Percentiles rank a stretch among this genome's conserved stretches.
Evolutionary conservation across 495 filamentous ascomycete species (phyloP).

Genomic region (Gamarada debralockiae): DNA sequence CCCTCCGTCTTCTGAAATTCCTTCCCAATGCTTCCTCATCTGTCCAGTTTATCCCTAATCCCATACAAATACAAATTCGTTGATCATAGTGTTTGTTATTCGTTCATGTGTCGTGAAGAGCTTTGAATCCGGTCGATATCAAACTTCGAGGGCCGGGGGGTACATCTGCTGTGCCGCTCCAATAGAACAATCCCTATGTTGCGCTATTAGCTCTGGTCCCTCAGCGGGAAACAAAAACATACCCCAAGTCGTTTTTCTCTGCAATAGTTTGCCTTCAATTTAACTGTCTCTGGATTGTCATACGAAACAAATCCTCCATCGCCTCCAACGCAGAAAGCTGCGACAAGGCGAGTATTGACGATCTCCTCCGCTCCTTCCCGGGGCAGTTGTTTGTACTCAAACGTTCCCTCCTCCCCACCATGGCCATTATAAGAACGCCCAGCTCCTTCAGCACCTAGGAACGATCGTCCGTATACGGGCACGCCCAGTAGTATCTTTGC

Average conservation of each 20-base stretch:
- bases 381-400: constrained; percentile 78
- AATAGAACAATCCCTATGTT: constrained; percentile 76
- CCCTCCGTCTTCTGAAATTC: no score
- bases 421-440: constrained; percentile 60
- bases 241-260: constrained; percentile 69
- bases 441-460: constrained; percentile 59
- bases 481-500: constrained; percentile 78
- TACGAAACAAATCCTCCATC: constrained; percentile 88
- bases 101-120: constrained; percentile 45
- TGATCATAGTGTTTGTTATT: neutral
- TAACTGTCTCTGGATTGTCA: constrained; percentile 81
- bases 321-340: constrained; percentile 73
- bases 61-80: neutral
- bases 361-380: constrained; percentile 64
- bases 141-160: constrained; percentile 62
- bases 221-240: constrained; percentile 25
- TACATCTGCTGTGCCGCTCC: constrained; percentile 81
- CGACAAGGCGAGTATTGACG: constrained; percentile 59
- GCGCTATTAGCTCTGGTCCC: constrained; percentile 4
- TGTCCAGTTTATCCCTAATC: no score
- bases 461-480: constrained; percentile 78
- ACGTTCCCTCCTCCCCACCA: constrained; percentile 75
- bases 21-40: no score
- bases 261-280: constrained; percentile 78
- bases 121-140: constrained; percentile 69